These are phyloP conservation scores for Tausonia pullulans DNA, from an alignment of 1,284 basidiomycete species.

Conservation along the genomic window DNA sequence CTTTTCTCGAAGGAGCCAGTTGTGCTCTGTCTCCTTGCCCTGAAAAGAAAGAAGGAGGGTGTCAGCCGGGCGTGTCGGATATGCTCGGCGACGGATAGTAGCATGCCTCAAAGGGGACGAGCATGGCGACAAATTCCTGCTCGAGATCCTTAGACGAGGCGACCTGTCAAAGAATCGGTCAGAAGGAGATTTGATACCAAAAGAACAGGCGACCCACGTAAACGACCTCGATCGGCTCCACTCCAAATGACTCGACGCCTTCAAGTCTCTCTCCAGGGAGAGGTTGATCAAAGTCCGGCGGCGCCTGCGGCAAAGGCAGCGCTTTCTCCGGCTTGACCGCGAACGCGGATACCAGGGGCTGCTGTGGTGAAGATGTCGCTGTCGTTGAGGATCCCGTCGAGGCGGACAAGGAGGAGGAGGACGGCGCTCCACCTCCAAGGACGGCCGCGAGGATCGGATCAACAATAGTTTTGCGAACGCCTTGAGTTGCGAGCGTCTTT, in stretches of 20 bases:
- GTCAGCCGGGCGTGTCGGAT: neutral
- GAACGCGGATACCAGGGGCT: too few species aligned
- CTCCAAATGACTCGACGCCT: slow-evolving; percentile 29
- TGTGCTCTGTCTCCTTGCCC: slow-evolving; percentile 94
- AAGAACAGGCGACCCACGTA: slow-evolving; percentile 46
- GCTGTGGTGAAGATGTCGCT: too few species aligned
- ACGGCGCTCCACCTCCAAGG: slow-evolving; percentile 20
- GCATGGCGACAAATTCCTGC: slow-evolving; percentile 66
- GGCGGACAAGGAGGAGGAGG: too few species aligned
- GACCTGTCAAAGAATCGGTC: slow-evolving; percentile 42
- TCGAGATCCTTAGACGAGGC: slow-evolving; percentile 76
- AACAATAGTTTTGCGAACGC: slow-evolving; percentile 69
- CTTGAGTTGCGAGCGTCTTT: slow-evolving; percentile 73
- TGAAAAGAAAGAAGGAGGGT: slow-evolving; percentile 28
- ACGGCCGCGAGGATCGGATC: slow-evolving; percentile 39
- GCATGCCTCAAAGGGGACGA: slow-evolving; percentile 64
- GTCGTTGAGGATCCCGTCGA: too few species aligned
- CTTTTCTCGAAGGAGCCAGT: slow-evolving; percentile 79
- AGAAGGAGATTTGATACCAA: slow-evolving; percentile 3
- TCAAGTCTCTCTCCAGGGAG: slow-evolving; percentile 26
- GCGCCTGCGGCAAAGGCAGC: too few species aligned
- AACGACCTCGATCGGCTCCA: slow-evolving; percentile 43
- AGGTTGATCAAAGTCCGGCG: too few species aligned
- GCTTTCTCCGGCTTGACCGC: too few species aligned
- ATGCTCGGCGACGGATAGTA: neutral